Evolutionary conservation across 2,329 filamentous ascomycete genomes (phyloP), one percentile per base, ranked within the genome.

Genomic region (Cladophialophora psammophila): DNA sequence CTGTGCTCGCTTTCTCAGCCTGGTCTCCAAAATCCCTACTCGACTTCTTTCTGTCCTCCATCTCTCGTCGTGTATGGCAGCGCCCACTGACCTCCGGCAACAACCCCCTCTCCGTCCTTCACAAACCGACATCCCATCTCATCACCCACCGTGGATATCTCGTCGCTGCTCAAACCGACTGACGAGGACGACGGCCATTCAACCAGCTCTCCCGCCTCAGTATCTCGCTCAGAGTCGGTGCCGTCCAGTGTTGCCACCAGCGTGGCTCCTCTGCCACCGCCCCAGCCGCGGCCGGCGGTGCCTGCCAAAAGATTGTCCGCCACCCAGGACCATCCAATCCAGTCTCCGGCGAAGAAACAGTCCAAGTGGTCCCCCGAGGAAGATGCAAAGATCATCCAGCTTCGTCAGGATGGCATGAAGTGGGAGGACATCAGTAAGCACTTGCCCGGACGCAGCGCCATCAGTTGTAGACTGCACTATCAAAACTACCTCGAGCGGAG

Each of bases 391-490:
- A 97, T 97, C 74, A 97, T 97, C 74, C 92, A 96, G 78, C 86
- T 98, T 69, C 88, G 94, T 65, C 92, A 93, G 42, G 90, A 90
- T 73, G 92, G 92, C 8, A 97, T 97, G 93, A 98, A 98, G 78
- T 98, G 94, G 95, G 94, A 98, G 77, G 94, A 98, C 79, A 97
- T 98, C 74, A 96, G 93, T 69, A 96, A 94, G 82, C 88, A 90
- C 63, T 83, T 98, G 58, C 94, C 93, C 2, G 94, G 94, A 69
- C 88, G 95, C 73, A 97, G 93, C 79, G 90, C 93, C 65, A 97
- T 97, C 75, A 96, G 93, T 74, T 98, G 94, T 79, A 90, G 94
- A 52, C 85, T 98, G 60, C 93, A 97, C 76, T 98, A 97, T 78
- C 94, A 98, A 75, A 99, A 99, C 78, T 98, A 98, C 77, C 87